phyloP scores from a whole-genome alignment of 257 asterid genomes.

The Przewalskia tangutica region DNA sequence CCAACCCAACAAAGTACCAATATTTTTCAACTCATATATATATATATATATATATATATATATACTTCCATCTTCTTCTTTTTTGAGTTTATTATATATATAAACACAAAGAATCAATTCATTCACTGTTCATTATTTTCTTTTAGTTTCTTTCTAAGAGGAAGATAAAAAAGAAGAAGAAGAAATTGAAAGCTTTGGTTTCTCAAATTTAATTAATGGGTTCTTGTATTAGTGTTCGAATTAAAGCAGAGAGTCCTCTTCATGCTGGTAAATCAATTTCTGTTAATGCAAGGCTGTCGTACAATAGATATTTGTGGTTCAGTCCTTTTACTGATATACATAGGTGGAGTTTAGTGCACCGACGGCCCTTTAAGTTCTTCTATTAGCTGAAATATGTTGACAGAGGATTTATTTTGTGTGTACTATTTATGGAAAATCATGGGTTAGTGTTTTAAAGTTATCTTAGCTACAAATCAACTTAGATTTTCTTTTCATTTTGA shows the following conservation, averaged over 20 bases:
- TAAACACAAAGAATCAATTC: background rate
- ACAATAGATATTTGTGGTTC: too few species aligned
- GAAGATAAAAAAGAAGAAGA: background rate
- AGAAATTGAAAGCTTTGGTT: background rate
- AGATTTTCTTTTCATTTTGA: background rate
- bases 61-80: background rate
- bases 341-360: too few species aligned
- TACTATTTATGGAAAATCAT: background rate
- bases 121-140: background rate
- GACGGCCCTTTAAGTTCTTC: background rate
- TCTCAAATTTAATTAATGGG: slow-evolving; percentile 33
- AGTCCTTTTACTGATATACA: too few species aligned
- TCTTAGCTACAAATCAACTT: background rate
- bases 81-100: background rate
- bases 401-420: background rate
- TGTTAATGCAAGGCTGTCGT: too few species aligned
- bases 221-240: slow-evolving; percentile 59
- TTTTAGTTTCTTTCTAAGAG: background rate
- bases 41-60: too few species aligned
- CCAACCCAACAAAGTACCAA: background rate
- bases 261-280: slow-evolving; percentile 39
- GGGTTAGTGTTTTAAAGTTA: background rate
- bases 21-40: background rate
- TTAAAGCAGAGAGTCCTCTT: slow-evolving; percentile 58
- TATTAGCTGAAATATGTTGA: background rate